Evolutionary conservation across 1,284 basidiomycete species (phyloP), one percentile per base, ranked within the genome.

Genomic region (Sanghuangporus baumii): DNA sequence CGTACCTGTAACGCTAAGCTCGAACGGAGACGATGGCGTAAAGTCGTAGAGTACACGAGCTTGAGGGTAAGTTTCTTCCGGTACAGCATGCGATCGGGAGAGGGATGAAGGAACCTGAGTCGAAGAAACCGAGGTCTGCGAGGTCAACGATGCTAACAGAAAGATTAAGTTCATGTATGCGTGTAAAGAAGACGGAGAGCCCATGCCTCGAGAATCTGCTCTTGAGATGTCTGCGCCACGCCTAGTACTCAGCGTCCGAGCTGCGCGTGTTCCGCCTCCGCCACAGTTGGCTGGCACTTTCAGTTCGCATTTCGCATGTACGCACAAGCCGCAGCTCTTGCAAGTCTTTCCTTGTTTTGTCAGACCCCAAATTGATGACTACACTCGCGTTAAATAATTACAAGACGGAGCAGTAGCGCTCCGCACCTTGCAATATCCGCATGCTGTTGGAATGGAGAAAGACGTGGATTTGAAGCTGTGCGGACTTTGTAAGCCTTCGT

Each of bases 341-440:
- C 92, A 93, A 6, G 86, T 89, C 74, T 92, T 89, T 34, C 92
- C 91, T 70, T 91, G 89, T 72, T 91, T 92, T 71, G 84, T 89
- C 41, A 93, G 75, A 23, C 91, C 92, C 91, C 91, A 93, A 26
- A 94, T 91, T 1, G 87, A 88, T 3, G 86, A 80, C 87, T 91
- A 66, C 26, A 51, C n/a, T 20, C 50, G 8, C 31, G 20, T 51
- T 26, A 51, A 51, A 26, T 14, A 26, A 16, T 26, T 34, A 43
- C 46, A 43, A 63, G 34, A 31, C 40, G 11, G 51, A 40, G 50
- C 37, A 46, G 41, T 56, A n/a, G 40, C 40, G 18, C 51, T 14
- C 66, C 75, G 51, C 68, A 88, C 89, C 81, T 89, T 87, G 77
- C 91, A 94, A 69, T 91, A 91, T 12, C 81, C 86, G 67, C 92